Base-by-base conservation (phyloP, 75 land plant genomes). In the Isoetes taiwanensis region DNA sequence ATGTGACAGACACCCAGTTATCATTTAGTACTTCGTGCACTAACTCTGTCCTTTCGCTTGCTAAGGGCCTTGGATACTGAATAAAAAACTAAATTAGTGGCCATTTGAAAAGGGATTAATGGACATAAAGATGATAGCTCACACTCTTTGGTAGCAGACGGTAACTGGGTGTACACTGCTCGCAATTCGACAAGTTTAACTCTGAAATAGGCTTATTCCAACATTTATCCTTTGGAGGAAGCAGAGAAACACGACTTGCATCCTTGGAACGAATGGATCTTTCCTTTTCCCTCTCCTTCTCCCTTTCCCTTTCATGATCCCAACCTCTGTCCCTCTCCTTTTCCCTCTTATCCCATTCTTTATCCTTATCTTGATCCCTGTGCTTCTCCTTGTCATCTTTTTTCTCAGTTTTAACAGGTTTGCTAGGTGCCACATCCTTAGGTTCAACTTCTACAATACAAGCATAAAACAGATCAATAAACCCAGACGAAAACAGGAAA, bases 111-210 rank as follows among this genome's bases (percentile, higher is more conserved):
- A 55, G n/a, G n/a, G n/a, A 24, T 6, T 14, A 14, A 17, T 9
- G n/a, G 5, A 55, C 2, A 57, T 56, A 56, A 17, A 20, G 6
- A 17, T 30, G 10, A 10, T 19, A 19, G n/a, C 37, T 52, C 72
- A 86, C 91, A 61, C 73, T 74, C 50, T 81, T 80, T 28, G 97
- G 97, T n/a, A 91, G 80, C 27, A 84, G 80, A 23, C 97, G 85
- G 40, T 87, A 91, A 54, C 97, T 91, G 4, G 97, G 97, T 34
- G 97, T 84, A 40, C 97, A 91, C 14, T 81, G 78, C 50, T 80
- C 79, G 61, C 81, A 91, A 54, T 72, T 71, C 39, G 97, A 87
- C 20, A 91, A 79, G 61, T 91, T 95, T 61, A 91, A 81, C 75
- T 91, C 97, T 14, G 84, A 77, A 34, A 91, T 81, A 2, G 95